Evolutionary conservation across 1,284 basidiomycete species (phyloP), one percentile per base, ranked within the genome.

Genomic region (Apiotrichum akiyoshidainum): DNA sequence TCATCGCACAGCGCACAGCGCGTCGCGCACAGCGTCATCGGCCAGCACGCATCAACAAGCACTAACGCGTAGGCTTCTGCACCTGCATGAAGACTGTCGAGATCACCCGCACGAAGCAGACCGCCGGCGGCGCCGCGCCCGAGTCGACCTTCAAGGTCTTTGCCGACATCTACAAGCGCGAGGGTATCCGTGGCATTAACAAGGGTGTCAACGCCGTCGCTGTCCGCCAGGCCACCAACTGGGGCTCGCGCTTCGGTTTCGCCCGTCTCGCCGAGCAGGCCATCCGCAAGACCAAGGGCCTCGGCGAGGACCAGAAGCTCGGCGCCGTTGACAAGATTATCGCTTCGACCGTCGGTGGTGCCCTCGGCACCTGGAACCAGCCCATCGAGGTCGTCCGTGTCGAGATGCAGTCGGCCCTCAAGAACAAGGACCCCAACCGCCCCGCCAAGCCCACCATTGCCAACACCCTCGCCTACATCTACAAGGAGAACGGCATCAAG

Each of bases 161-260:
- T 72, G 86, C 82, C 66, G 93, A 98, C 73, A 99, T 99, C 68
- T 97, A 93, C 80, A 85, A 87, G 55, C 83, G 87, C 55, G 96
- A 97, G 71, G 96, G 96, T 74, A 84, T 99, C 75, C 85, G 86
- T 54, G 96, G 96, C 58, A 94, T 99, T 73, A 99, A 99, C 85
- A 99, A 98, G 83, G 96, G 96, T 79, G 96, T 99, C 62, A 98
- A 99, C 72, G 96, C 96, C 26, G 96, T 99, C 51, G 96, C 94
- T 52, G 83, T 98, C 50, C 87, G 95, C 53, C 95, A 98, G 79
- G 94, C 92, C 77, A 99, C 96, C 52, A 99, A 99, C 82, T 99
- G 96, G 96, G 96, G 96, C 65, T 94, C 92, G 65, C 88, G 94
- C 87, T 92, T 99, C 86, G 95, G 95, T 71, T 93, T 99, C 74